These are phyloP conservation scores for Penicillium manginii DNA, from an alignment of 495 filamentous ascomycete genomes.

Conservation along the genomic window DNA sequence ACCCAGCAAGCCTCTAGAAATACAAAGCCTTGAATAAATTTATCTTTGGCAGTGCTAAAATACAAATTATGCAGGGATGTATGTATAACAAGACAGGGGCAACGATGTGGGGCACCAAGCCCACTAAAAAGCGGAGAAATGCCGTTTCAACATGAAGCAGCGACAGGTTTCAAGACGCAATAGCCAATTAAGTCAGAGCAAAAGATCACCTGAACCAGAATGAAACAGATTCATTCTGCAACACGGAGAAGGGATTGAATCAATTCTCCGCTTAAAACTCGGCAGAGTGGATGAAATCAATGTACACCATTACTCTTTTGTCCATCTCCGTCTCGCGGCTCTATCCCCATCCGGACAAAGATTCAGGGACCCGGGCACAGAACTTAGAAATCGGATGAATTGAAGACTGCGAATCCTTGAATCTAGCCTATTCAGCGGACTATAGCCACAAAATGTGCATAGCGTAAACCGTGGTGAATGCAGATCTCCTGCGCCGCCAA, in stretches of 20 bases:
- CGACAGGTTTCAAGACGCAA: neutral
- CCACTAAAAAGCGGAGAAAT: neutral
- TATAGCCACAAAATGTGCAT: no score
- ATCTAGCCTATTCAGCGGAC: neutral
- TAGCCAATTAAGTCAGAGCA: neutral
- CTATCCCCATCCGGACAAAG: neutral
- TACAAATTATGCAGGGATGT: neutral
- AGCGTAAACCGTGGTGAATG: no score
- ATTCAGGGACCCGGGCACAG: neutral
- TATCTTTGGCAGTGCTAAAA: neutral
- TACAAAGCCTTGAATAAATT: neutral
- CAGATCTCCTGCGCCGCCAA: neutral
- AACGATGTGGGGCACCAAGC: neutral
- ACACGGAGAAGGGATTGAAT: neutral
- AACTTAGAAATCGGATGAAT: neutral
- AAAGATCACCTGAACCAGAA: neutral
- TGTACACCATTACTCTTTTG: neutral
- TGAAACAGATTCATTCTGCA: neutral
- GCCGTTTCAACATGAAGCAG: constrained; percentile 3
- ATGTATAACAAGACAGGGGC: constrained; percentile 1
- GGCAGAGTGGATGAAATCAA: neutral
- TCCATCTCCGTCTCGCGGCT: neutral
- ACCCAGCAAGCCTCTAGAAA: neutral
- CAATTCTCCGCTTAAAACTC: neutral
- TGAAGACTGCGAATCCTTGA: neutral